Conservation (phyloP, 2,329 filamentous ascomycete genomes). For the Septoria linicola region DNA sequence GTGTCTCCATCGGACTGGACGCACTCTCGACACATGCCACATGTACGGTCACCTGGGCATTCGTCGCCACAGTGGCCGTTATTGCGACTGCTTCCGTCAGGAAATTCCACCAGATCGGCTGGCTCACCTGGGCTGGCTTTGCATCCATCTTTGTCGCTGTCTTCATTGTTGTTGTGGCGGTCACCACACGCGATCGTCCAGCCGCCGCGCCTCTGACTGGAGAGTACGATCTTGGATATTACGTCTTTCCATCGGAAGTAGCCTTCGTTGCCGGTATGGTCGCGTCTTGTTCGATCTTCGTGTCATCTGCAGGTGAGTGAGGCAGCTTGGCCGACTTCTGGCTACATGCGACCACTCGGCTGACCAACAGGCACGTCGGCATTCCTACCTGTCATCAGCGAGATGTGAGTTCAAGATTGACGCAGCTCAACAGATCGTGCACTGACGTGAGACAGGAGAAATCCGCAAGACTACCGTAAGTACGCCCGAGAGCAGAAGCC, state of each 20-base stretch:
- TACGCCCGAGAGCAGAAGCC: too few species aligned
- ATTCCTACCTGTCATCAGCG: conserved; percentile 64
- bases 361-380: conserved; percentile 49
- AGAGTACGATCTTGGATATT: conserved; percentile 59
- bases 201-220: conserved; percentile 61
- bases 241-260: conserved; percentile 53
- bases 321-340: neutral
- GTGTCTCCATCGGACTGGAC: conserved; percentile 60
- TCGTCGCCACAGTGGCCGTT: conserved; percentile 54
- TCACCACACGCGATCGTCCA: conserved; percentile 58
- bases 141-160: conserved; percentile 56
- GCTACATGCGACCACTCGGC: neutral
- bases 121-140: conserved; percentile 63
- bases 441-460: conserved; percentile 31
- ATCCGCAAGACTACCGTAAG: conserved; percentile 59
- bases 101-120: conserved; percentile 60
- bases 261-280: conserved; percentile 60
- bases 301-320: conserved; percentile 48
- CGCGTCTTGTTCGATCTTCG: conserved; percentile 59
- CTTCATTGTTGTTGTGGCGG: conserved; percentile 48
- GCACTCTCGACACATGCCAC: conserved; percentile 58
- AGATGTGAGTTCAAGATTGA: conserved; percentile 47
- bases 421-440: neutral
- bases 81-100: conserved; percentile 54
- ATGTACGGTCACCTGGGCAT: conserved; percentile 51